A percentile compares a stretch with the other conserved stretches of the same genome.
phyloP scores from a whole-genome alignment of 495 filamentous ascomycete species.

The Xylaria bambusicola region DNA sequence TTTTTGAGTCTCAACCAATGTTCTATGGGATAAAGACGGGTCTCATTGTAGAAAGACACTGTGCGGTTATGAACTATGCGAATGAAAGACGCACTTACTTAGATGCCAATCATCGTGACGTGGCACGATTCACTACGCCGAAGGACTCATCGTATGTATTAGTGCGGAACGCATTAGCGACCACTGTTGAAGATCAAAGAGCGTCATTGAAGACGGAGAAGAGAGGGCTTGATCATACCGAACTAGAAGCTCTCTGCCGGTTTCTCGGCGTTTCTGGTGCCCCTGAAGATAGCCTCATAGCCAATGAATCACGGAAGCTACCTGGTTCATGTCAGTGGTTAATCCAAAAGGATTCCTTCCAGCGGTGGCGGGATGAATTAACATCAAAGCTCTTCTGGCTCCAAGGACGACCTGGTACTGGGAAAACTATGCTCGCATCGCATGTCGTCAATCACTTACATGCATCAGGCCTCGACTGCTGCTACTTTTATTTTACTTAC shows the following conservation, averaged over 20 bases:
- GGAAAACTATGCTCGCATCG: slow-evolving; percentile 32
- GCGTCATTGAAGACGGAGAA: not conserved
- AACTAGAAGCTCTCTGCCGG: not conserved
- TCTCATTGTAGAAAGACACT: slow-evolving; percentile 22
- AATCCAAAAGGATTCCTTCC: slow-evolving; percentile 15
- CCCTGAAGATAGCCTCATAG: slow-evolving; percentile 23
- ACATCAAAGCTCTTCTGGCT: slow-evolving; percentile 30
- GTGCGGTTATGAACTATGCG: slow-evolving; percentile 22
- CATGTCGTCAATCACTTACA: slow-evolving; percentile 28
- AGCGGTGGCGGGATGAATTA: slow-evolving; percentile 18
- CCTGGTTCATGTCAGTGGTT: slow-evolving; percentile 34
- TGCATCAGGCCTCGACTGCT: slow-evolving; percentile 17
- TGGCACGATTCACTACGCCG: slow-evolving; percentile 16
- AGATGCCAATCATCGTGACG: slow-evolving; percentile 23
- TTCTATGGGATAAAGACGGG: slow-evolving; percentile 8
- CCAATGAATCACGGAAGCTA: slow-evolving; percentile 18
- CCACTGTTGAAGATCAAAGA: not conserved
- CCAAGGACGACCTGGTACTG: slow-evolving; percentile 25
- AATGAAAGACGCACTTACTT: slow-evolving; percentile 18
- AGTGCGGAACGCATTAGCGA: slow-evolving; percentile 6
- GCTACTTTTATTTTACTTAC: slow-evolving; percentile 32
- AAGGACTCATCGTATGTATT: slow-evolving; percentile 18
- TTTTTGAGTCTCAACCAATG: slow-evolving; percentile 31
- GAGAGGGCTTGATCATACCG: not conserved
- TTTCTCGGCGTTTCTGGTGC: slow-evolving; percentile 2